Percentiles rank a stretch among this genome's conserved stretches.
These are phyloP conservation scores for Gonium pectorale DNA, from an alignment of 139 green algal genomes.

Conservation along the genomic window DNA sequence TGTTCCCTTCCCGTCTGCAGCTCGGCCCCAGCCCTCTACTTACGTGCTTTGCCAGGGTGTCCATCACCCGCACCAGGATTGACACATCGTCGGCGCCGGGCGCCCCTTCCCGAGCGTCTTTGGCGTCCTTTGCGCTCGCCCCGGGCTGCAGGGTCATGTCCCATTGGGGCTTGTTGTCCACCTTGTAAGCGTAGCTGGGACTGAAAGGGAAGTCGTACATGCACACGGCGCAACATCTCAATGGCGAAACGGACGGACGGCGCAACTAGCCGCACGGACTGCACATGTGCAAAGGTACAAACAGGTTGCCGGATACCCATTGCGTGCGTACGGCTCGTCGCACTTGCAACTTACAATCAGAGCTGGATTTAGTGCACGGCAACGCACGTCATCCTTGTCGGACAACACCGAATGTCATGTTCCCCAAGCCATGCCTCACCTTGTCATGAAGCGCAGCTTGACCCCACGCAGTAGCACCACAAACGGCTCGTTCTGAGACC, in stretches of 20 bases:
- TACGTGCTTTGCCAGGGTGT: not conserved
- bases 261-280: not conserved
- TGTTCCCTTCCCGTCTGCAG: not conserved
- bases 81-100: not conserved
- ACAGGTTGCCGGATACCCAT: not conserved
- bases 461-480: constrained; percentile 19
- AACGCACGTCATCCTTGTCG: not conserved
- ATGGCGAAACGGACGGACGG: not conserved
- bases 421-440: not conserved
- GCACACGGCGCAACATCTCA: not conserved
- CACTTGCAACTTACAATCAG: not conserved
- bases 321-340: not conserved
- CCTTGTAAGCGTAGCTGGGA: constrained; percentile 22
- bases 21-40: not conserved
- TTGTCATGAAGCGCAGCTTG: constrained; percentile 15
- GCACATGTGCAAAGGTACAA: not conserved
- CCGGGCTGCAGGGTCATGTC: not conserved
- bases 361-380: not conserved
- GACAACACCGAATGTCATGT: not conserved
- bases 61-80: not conserved
- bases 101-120: not conserved
- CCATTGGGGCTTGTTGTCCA: constrained; percentile 11
- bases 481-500: not conserved
- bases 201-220: not conserved
- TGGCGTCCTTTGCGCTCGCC: not conserved